phyloP scores from a whole-genome alignment of 2,329 filamentous ascomycete genomes.

The Onygena corvina region DNA sequence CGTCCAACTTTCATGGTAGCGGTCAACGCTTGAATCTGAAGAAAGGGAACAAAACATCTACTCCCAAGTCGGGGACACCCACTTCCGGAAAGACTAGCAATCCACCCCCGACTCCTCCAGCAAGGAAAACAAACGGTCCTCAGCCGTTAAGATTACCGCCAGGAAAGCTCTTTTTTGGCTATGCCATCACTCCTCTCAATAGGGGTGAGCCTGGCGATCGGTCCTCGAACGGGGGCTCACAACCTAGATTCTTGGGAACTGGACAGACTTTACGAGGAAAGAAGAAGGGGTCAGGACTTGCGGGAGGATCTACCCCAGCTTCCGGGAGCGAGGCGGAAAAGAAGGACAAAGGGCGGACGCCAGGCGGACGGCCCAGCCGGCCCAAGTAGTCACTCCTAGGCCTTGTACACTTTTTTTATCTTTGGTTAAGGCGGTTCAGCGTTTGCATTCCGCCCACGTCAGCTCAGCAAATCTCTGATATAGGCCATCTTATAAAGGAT shows the following conservation, averaged over 20 bases:
- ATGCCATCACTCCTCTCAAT: slow-evolving; percentile 79
- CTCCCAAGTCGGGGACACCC: slow-evolving; percentile 62
- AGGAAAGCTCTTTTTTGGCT: slow-evolving; percentile 94
- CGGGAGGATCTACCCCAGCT: slow-evolving; percentile 24
- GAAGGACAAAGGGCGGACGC: slow-evolving; percentile 15
- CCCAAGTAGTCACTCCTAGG: no score
- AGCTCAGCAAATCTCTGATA: no score
- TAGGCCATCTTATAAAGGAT: no score
- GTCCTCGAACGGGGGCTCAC: slow-evolving; percentile 44
- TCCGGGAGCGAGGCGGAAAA: slow-evolving; percentile 26
- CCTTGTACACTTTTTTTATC: no score
- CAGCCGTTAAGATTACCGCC: slow-evolving; percentile 73
- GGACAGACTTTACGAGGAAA: slow-evolving; percentile 64
- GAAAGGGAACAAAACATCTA: slow-evolving; percentile 63
- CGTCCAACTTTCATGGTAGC: slow-evolving; percentile 66
- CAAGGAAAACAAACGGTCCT: slow-evolving; percentile 57
- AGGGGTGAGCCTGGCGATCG: slow-evolving; percentile 54
- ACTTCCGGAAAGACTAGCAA: slow-evolving; percentile 46
- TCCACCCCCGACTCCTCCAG: slow-evolving; percentile 30
- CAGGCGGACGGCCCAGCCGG: background rate
- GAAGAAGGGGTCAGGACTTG: slow-evolving; percentile 44
- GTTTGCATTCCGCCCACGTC: no score
- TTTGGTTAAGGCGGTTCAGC: no score
- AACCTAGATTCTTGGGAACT: slow-evolving; percentile 69
- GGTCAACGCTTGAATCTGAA: slow-evolving; percentile 76